Evolutionary conservation across 805 yeast species (phyloP).

Genomic region (Metschnikowia anglica): DNA sequence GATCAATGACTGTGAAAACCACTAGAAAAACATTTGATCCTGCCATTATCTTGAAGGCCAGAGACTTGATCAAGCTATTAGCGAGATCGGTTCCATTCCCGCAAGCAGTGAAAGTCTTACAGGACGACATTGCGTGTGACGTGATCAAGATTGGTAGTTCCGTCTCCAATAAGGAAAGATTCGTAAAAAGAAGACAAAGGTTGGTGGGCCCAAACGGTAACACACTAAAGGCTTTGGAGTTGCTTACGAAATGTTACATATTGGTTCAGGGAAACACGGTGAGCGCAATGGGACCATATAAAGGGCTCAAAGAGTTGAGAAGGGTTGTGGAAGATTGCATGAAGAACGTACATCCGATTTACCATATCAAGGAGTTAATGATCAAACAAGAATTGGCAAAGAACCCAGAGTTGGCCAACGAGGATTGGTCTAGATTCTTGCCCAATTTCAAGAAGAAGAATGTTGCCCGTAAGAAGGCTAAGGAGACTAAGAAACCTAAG

Average conservation of each 20-base stretch:
- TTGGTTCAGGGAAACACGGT: conserved; percentile 98
- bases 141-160: conserved; percentile 91
- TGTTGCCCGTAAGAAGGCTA: conserved; percentile 87
- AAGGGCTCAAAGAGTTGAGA: conserved; percentile 87
- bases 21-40: conserved; percentile 96
- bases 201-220: conserved; percentile 96
- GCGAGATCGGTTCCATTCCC: conserved; percentile 97
- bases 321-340: conserved; percentile 97
- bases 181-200: conserved; percentile 93
- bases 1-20: conserved; percentile 95
- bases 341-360: conserved; percentile 96
- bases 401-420: conserved; percentile 92
- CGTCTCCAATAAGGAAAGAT: conserved; percentile 88
- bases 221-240: conserved; percentile 91
- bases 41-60: conserved; percentile 85
- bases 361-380: conserved; percentile 96
- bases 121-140: conserved; percentile 93
- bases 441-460: conserved; percentile 96
- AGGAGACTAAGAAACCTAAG: conserved; percentile 55
- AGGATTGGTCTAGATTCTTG: conserved; percentile 94
- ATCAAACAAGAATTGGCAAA: conserved; percentile 92
- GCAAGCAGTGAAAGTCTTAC: conserved; percentile 87
- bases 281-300: conserved; percentile 93
- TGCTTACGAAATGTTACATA: conserved; percentile 92
- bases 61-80: conserved; percentile 88